Base-by-base conservation (phyloP, 2,329 filamentous ascomycete species). In the Aschersonia sp. region DNA sequence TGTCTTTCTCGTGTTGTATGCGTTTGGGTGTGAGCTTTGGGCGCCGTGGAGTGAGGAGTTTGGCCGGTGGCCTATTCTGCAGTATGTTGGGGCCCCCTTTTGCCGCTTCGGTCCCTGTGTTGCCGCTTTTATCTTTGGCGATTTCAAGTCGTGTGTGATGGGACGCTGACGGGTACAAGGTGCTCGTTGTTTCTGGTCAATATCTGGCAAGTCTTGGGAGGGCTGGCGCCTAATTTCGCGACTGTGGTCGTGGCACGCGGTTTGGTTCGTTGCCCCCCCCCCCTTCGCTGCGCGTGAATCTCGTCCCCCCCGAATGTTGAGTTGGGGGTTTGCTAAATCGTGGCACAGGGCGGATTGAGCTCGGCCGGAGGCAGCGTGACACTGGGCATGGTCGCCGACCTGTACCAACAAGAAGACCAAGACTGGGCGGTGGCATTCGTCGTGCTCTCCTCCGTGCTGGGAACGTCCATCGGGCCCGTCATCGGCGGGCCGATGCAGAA, bases 21-120 rank as follows among this genome's bases (percentile, higher is more conserved):
- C 85, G 42, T 89, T 92, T 59, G 86, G 86, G 35, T 92, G 86
- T 61, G 86, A 92, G 62, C 72, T 89, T 0, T 92, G 86, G 86
- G 86, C 86, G 0, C 86, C 86, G 0, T 92, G 85, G 84, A 84
- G 78, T 43, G 86, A 92, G 61, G 86, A 92, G 58, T 70, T 89
- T 46, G 86, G 86, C 29, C 77, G 86, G 45, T 84, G 80, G 68
- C 81, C 81, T 2, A 75, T 91, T 49, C 70, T 91, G 30, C 85
- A 89, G 68, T 65, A 74, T 5, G 45, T 45, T 45, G 20, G 20
- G 20, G 20, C 20, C 20, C 20, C 20, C 20, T 20, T 20, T 20
- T 20, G 20, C 20, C 20, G 20, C 20, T 20, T 20, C 20, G 20
- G 20, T 20, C 20, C 2, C 2, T 20, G 20, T 20, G 20, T 20